phyloP scores from a whole-genome alignment of 2,329 filamentous ascomycete genomes.

The Trichophyton equinum region DNA sequence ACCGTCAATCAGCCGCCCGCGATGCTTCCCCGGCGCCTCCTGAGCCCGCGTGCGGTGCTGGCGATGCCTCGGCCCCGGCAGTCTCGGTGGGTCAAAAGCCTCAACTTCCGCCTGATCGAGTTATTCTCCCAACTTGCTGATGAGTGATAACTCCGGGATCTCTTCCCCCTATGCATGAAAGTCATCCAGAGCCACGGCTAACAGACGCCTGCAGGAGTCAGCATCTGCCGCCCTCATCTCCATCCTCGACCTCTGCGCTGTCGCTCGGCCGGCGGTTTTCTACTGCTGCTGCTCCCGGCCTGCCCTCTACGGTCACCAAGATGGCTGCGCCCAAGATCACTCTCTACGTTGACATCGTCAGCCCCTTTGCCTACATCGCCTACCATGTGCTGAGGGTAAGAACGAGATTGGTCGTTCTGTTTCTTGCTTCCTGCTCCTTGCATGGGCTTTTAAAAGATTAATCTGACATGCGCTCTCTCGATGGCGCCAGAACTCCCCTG shows the following conservation, averaged over 20 bases:
- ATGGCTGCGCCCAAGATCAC: conserved; percentile 42
- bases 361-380: conserved; percentile 49
- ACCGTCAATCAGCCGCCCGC: not conserved
- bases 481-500: conserved; percentile 38
- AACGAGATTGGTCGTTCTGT: conserved; percentile 3
- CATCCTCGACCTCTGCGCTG: no score
- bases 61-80: not conserved
- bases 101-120: not conserved
- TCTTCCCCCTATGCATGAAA: not conserved
- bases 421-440: not conserved
- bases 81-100: not conserved
- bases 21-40: not conserved
- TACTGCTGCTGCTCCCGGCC: not conserved
- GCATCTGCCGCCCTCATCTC: not conserved
- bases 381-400: conserved; percentile 44
- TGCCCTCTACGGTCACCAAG: conserved; percentile 1
- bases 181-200: not conserved
- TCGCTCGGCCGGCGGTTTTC: not conserved
- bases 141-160: not conserved
- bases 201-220: not conserved
- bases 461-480: not conserved
- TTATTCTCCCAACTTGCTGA: not conserved
- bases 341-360: conserved; percentile 47
- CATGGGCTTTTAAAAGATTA: no score
- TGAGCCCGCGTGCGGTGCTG: not conserved